Percentiles rank a stretch among this genome's conserved stretches.
phyloP scores from a whole-genome alignment of 2,329 filamentous ascomycete species.

The Aureobasidium sp. region DNA sequence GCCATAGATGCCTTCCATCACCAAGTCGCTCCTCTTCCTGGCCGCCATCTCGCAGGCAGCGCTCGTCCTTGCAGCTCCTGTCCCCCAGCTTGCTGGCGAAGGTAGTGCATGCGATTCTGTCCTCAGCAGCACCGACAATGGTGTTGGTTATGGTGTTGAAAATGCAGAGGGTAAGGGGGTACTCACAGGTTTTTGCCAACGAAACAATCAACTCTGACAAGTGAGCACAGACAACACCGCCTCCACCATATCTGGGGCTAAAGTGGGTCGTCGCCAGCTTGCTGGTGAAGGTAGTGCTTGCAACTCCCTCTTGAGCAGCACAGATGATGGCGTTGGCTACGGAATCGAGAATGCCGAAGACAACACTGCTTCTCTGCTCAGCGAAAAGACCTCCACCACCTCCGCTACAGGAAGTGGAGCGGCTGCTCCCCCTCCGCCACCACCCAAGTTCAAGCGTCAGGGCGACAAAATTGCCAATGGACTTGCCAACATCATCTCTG shows the following conservation, averaged over 20 bases:
- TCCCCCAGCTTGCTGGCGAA: constrained; percentile 23
- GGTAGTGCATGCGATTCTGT: constrained; percentile 21
- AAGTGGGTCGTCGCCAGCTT: constrained; percentile 19
- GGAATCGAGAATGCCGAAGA: constrained; percentile 23
- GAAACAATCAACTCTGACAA: not conserved
- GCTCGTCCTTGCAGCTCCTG: constrained; percentile 17
- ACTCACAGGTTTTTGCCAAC: no score
- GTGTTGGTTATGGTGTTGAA: constrained; percentile 22
- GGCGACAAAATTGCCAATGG: constrained; percentile 17
- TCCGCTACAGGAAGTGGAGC: not conserved
- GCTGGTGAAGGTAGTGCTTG: constrained; percentile 23
- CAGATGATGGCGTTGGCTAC: constrained; percentile 23
- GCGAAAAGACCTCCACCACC: not conserved
- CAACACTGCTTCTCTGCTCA: constrained; percentile 12
- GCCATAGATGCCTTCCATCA: constrained; percentile 9
- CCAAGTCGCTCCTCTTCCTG: not conserved
- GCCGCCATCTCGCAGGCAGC: not conserved
- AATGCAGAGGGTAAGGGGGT: constrained; percentile 18
- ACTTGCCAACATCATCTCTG: constrained; percentile 16
- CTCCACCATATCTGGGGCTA: constrained; percentile 4
- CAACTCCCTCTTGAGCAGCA: constrained; percentile 21
- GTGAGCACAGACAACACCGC: constrained; percentile 17
- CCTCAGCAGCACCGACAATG: constrained; percentile 21
- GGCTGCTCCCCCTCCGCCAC: not conserved
- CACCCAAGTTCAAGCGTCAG: constrained; percentile 2